Percentiles rank a stretch among this genome's conserved stretches.
These are phyloP conservation scores for Trichoderma sp. DNA, from an alignment of 2,329 filamentous ascomycete species.

Conservation along the genomic window DNA sequence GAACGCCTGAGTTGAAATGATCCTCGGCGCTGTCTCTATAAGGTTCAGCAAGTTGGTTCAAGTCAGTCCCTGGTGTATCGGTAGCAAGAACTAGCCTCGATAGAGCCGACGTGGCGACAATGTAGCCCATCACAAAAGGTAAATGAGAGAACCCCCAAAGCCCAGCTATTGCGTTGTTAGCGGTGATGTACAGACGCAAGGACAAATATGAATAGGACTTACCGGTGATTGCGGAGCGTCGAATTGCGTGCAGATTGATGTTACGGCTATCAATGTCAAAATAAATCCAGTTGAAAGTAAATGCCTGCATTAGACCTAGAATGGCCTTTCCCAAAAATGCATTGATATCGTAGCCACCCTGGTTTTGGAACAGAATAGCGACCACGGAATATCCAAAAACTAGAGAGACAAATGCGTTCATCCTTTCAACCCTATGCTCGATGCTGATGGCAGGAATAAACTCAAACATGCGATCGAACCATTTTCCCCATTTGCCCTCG, in stretches of 20 bases:
- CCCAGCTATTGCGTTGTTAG: conserved; percentile 44
- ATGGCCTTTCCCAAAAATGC: conserved; percentile 66
- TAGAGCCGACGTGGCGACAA: conserved; percentile 61
- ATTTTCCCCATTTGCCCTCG: conserved; percentile 32
- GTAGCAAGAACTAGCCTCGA: conserved; percentile 62
- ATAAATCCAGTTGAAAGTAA: conserved; percentile 65
- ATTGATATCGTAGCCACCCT: conserved; percentile 49
- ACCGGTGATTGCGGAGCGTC: conserved; percentile 52
- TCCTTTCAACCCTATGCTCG: conserved; percentile 67
- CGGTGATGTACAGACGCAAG: background rate
- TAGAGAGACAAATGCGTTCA: conserved; percentile 65
- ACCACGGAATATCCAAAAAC: conserved; percentile 69
- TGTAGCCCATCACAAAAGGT: conserved; percentile 66
- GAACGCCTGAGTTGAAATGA: conserved; percentile 56
- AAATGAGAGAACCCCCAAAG: conserved; percentile 62
- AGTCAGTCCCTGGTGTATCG: conserved; percentile 54
- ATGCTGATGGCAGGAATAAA: conserved; percentile 67
- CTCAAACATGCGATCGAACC: conserved; percentile 52
- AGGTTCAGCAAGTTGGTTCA: conserved; percentile 53
- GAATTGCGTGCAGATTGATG: conserved; percentile 63
- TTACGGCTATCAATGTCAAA: conserved; percentile 64
- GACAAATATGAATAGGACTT: conserved; percentile 28
- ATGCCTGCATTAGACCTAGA: conserved; percentile 60
- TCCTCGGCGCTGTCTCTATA: conserved; percentile 55
- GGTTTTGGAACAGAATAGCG: conserved; percentile 62